Percentiles rank a stretch among this genome's conserved stretches.
Evolutionary conservation across 2,329 filamentous ascomycete species (phyloP).

Genomic region (Hymenoscyphus repandus): DNA sequence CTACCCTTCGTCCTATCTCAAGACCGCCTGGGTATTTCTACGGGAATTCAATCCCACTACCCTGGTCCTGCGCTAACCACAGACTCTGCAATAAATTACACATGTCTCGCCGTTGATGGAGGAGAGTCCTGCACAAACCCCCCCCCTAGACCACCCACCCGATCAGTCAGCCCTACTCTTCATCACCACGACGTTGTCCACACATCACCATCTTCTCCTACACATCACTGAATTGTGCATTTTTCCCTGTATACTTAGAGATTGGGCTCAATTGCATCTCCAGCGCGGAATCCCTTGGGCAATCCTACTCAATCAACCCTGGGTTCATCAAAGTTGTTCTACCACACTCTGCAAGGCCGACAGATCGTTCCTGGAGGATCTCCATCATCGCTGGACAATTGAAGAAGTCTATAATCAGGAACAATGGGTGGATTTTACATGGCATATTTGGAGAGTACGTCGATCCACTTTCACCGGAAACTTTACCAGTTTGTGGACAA

Average conservation of each 20-base stretch:
- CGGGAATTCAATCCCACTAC: constrained; percentile 27
- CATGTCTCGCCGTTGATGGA: constrained; percentile 55
- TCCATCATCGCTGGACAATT: constrained; percentile 16
- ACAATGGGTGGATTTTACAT: constrained; percentile 64
- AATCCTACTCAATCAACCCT: constrained; percentile 23
- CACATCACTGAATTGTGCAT: constrained; percentile 30
- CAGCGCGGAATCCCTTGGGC: constrained; percentile 21
- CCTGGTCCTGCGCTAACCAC: constrained; percentile 31
- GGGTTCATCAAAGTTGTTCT: constrained; percentile 22
- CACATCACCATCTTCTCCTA: constrained; percentile 29
- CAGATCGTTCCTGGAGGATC: constrained; percentile 19
- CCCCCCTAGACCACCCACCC: constrained; percentile 31
- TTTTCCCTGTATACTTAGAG: constrained; percentile 36
- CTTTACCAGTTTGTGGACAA: constrained; percentile 19
- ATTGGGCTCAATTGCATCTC: constrained; percentile 53
- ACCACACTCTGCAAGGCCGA: constrained; percentile 24
- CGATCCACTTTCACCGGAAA: constrained; percentile 20
- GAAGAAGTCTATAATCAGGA: constrained; percentile 17
- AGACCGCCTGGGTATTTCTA: constrained; percentile 25
- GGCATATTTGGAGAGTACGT: constrained; percentile 36
- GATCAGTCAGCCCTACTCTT: constrained; percentile 32
- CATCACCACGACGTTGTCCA: constrained; percentile 30
- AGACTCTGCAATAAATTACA: constrained; percentile 56
- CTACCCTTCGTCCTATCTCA: constrained; percentile 37
- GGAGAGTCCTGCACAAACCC: constrained; percentile 31